Base-by-base conservation (phyloP, 2,329 filamentous ascomycete genomes). In the Fusarium sp. region DNA sequence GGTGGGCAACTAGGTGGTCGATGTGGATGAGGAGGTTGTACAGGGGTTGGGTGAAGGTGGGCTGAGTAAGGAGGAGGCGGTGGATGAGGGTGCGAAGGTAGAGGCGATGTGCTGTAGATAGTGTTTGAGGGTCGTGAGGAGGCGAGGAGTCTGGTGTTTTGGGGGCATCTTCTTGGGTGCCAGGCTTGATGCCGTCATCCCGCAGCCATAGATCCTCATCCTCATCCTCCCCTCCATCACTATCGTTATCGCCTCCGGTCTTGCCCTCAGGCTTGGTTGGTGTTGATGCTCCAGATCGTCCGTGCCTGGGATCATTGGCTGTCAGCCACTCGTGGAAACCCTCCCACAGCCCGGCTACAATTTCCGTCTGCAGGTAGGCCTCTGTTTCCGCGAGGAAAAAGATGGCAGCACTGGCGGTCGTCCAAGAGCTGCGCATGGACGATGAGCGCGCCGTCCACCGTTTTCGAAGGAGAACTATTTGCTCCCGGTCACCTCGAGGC, bases 361-460 rank as follows among this genome's bases (percentile, higher is more conserved):
- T 91, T 76, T 97, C 94, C 1, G 93, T 94, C 78, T 98, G 95
- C 46, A 98, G 90, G 75, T 97, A 98, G 4, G 90, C 90, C 71
- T 95, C 92, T 13, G 94, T 91, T 78, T 98, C 95, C 0, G 93
- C 94, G 4, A 98, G 85, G 72, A 98, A 92, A 81, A 97, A 98
- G 5, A 97, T 89, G 2, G 94, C 92, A 3, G 94, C 93, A 75
- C 93, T 94, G 72, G 92, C 92, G 0, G 94, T 97, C 0, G 94
- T 95, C 96, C 96, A 99, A 1, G 95, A 88, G 68, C 90, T 92
- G 15, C 96, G 90, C 86, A 97, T 92, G 1, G 88, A 87, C 36
- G 86, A 85, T 6, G 88, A 86, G 16, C 95, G 87, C 15, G 83
- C 77, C 28, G 89, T 89, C 71, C 90, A 88, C 53, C 92, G 88